phyloP scores from a whole-genome alignment of 306 rosid genomes.

The Luffa aegyptiaca region DNA sequence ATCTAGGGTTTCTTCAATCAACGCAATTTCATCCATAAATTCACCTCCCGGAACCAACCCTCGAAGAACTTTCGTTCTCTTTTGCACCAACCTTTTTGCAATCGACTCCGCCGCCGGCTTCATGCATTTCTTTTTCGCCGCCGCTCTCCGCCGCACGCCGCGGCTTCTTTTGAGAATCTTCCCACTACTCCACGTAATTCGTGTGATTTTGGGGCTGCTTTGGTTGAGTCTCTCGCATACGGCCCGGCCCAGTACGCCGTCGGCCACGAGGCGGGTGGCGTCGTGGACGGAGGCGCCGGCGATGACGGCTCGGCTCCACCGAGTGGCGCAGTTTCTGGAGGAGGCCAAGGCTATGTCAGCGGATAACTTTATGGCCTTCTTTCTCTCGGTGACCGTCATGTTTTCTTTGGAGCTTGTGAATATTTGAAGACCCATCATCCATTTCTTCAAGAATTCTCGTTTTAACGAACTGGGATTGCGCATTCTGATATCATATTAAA shows the following conservation, averaged over 20 bases:
- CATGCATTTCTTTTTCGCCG: constrained; percentile 6
- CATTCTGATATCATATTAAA: constrained; percentile 28
- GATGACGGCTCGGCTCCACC: constrained; percentile 64
- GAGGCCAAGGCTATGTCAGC: constrained; percentile 90
- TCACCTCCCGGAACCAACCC: constrained; percentile 75
- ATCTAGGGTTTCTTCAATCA: constrained; percentile 88
- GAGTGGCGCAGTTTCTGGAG: constrained; percentile 32
- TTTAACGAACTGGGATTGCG: constrained; percentile 30
- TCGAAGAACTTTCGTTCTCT: constrained; percentile 42
- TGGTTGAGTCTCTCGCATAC: background rate
- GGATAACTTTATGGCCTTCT: constrained; percentile 60
- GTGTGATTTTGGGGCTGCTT: background rate
- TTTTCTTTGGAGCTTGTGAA: constrained; percentile 28
- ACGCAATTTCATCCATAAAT: constrained; percentile 40
- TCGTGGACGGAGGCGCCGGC: constrained; percentile 21
- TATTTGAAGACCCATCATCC: constrained; percentile 54
- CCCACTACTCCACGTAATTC: constrained; percentile 14
- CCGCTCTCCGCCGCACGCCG: background rate
- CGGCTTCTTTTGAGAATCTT: constrained; percentile 37
- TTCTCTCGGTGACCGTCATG: constrained; percentile 55
- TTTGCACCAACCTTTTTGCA: constrained; percentile 36
- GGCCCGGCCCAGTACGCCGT: constrained; percentile 13
- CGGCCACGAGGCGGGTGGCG: background rate
- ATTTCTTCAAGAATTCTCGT: constrained; percentile 53
- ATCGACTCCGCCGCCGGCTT: constrained; percentile 18